Base-by-base conservation (phyloP, 805 yeast species). In the Hyphopichia homilentoma region DNA sequence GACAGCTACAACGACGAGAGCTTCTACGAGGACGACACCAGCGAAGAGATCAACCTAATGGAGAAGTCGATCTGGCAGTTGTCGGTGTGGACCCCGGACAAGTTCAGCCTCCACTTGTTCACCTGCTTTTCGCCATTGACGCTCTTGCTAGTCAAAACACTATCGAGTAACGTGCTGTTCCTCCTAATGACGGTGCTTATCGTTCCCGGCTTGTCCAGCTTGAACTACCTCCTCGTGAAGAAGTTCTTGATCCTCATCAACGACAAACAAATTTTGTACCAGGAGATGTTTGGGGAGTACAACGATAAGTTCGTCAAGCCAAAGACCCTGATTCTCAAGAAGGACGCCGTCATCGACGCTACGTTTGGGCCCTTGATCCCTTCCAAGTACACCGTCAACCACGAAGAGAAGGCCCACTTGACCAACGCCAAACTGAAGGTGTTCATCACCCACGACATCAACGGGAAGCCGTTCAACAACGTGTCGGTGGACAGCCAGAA, bases 71-170 rank as follows among this genome's bases (percentile, higher is more conserved):
- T 69, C 21, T 81, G 82, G 76, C 72, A 75, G 36, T 51, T 84
- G 25, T 59, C 57, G 13, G 71, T 81, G 30, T 84, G 94, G 94
- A 63, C 66, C 26, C 90, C 90, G 0, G 69, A 81, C 0, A 65
- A 65, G 40, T 79, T 81, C 49, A 68, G 68, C 20, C 59, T 81
- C 5, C 57, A 63, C 29, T 43, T 82, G 2, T 65, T 74, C 18
- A 61, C 75, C 2, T 54, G 74, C 1, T 78, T 77, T 40, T 78
- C 85, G 6, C 93, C 94, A 0, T 48, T 77, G 7, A 71, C 68
- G 29, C 41, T 75, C 6, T 33, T 68, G 3, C 55, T 72, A 1
- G 57, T 70, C n/a, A 54, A 77, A 33, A 56, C 65, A 39, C 11
- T 43, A 11, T 38, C 45, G 12, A 18, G 35, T 13, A 32, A 47